Conservation (phyloP, 192 early-diverging fungal genomes). For the Backusella tuberculispora region DNA sequence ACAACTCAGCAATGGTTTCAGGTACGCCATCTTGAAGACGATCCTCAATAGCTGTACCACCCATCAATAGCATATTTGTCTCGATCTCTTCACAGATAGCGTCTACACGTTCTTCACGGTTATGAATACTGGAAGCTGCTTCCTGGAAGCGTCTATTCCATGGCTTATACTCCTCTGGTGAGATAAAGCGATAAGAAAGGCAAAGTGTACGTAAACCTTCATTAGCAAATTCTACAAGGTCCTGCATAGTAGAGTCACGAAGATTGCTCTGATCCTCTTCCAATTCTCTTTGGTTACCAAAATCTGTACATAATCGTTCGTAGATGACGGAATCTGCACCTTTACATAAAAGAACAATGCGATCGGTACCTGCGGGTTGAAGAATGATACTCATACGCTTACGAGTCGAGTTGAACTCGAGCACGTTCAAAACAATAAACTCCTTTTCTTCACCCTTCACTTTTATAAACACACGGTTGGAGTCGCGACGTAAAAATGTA, state of each 20-base stretch:
- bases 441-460: conserved; percentile 73
- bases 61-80: conserved; percentile 76
- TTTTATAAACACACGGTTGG: conserved; percentile 64
- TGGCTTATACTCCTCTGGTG: conserved; percentile 67
- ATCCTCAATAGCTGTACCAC: conserved; percentile 99
- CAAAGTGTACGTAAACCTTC: conserved; percentile 89
- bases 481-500: conserved; percentile 75
- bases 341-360: conserved; percentile 85
- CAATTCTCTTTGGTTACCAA: conserved; percentile 41
- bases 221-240: conserved; percentile 88
- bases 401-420: conserved; percentile 94
- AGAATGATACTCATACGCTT: conserved; percentile 97
- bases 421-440: conserved; percentile 69
- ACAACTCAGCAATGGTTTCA: conserved; percentile 84
- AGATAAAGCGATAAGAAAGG: conserved; percentile 75
- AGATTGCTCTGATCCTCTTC: conserved; percentile 66
- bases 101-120: conserved; percentile 84
- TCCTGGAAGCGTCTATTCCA: conserved; percentile 76
- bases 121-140: conserved; percentile 73
- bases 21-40: conserved; percentile 97
- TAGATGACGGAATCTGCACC: conserved; percentile 96
- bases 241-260: conserved; percentile 66
- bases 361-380: conserved; percentile 63
- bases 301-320: conserved; percentile 62
- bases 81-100: conserved; percentile 81